Conservation (phyloP, 2,329 filamentous ascomycete genomes). For the Coniochaeta sp. region DNA sequence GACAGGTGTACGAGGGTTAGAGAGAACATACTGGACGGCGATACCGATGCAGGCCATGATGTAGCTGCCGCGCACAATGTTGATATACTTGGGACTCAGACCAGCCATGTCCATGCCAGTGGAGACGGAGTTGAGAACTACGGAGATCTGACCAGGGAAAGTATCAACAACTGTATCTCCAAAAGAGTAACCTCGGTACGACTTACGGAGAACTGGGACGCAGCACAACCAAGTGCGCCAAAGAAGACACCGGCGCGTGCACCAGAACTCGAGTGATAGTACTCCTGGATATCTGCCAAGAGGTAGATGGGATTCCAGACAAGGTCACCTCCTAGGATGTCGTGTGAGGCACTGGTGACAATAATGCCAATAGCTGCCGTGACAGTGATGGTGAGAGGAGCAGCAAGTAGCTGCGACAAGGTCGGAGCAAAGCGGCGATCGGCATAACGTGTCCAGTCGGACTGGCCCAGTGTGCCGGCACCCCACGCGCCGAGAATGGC, state of each 20-base stretch:
- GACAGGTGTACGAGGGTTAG: background rate
- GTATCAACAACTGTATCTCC: background rate
- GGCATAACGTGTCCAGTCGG: slow-evolving; percentile 20
- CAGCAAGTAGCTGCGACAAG: slow-evolving; percentile 15
- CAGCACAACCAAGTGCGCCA: slow-evolving; percentile 14
- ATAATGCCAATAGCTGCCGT: slow-evolving; percentile 13
- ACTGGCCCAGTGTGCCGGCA: slow-evolving; percentile 17
- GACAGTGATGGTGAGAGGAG: slow-evolving; percentile 16
- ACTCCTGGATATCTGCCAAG: slow-evolving; percentile 16
- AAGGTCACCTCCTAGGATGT: slow-evolving; percentile 14
- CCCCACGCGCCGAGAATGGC: slow-evolving; percentile 17
- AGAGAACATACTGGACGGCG: slow-evolving; percentile 9
- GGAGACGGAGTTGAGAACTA: slow-evolving; percentile 32
- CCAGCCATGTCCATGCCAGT: slow-evolving; percentile 31
- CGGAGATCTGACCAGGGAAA: slow-evolving; percentile 2
- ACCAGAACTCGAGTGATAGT: slow-evolving; percentile 13
- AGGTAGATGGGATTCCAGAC: slow-evolving; percentile 18
- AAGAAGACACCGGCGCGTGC: slow-evolving; percentile 18
- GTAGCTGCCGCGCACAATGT: slow-evolving; percentile 29
- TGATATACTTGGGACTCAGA: slow-evolving; percentile 26
- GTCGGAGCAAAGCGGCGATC: slow-evolving; percentile 8
- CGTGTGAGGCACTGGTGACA: slow-evolving; percentile 14
- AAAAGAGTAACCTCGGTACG: background rate
- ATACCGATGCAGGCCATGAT: slow-evolving; percentile 26
- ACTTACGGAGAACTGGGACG: slow-evolving; percentile 18